Conservation (phyloP, 1,139 yeast genomes). For the Candida glucosophila region DNA sequence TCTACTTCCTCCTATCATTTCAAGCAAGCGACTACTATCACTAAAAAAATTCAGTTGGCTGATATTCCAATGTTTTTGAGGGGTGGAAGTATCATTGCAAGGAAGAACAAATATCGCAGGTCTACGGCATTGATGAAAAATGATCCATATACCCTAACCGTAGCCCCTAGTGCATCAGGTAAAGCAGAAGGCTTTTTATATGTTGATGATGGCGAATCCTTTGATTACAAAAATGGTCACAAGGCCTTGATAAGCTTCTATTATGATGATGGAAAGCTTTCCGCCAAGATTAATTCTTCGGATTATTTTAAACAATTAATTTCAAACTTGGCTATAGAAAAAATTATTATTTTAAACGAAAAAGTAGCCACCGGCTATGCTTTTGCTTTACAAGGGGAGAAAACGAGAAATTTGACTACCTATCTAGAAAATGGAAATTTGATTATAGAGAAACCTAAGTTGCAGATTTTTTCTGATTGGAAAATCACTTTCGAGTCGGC, state of each 20-base stretch:
- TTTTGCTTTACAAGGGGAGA: too few species aligned
- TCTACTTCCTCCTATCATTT: slow-evolving; percentile 4
- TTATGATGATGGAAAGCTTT: slow-evolving; percentile 8
- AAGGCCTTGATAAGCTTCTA: slow-evolving; percentile 33
- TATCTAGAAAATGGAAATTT: too few species aligned
- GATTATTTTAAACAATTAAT: slow-evolving; percentile 9
- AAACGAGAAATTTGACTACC: too few species aligned
- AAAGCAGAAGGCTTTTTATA: slow-evolving; percentile 51
- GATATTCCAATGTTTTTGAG: slow-evolving; percentile 66
- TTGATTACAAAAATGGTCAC: slow-evolving; percentile 45
- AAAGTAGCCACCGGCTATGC: too few species aligned
- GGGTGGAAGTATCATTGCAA: slow-evolving; percentile 69
- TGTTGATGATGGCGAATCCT: slow-evolving; percentile 79
- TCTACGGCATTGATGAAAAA: slow-evolving; percentile 65
- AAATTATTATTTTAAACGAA: slow-evolving; percentile 49
- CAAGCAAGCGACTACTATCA: slow-evolving; percentile 10
- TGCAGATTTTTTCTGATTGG: too few species aligned
- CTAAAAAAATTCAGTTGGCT: slow-evolving; percentile 37
- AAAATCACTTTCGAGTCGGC: too few species aligned
- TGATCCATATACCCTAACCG: slow-evolving; percentile 77
- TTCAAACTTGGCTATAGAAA: slow-evolving; percentile 40
- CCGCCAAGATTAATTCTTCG: slow-evolving; percentile 2
- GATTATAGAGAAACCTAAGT: too few species aligned
- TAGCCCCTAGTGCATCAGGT: slow-evolving; percentile 48
- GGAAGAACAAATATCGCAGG: slow-evolving; percentile 70